phyloP scores from a whole-genome alignment of 805 yeast genomes.

The Candida adriatica region DNA sequence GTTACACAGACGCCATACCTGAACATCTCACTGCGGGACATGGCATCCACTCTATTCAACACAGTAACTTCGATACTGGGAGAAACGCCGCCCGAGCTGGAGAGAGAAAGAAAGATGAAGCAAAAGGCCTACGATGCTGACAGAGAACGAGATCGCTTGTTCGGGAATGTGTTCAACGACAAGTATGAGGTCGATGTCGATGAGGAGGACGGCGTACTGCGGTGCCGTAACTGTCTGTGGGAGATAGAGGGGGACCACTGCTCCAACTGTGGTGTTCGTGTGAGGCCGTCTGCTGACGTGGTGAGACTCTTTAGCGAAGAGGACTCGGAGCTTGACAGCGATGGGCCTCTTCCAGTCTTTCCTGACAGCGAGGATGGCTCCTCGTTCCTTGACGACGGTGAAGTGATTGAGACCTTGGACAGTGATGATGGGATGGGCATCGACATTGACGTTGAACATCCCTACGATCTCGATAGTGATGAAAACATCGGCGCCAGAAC shows the following conservation, averaged over 20 bases:
- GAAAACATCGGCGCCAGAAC: no score
- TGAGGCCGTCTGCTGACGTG: slow-evolving; percentile 15
- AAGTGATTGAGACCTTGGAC: neutral
- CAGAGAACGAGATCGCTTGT: slow-evolving; percentile 30
- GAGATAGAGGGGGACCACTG: slow-evolving; percentile 65
- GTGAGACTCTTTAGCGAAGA: neutral
- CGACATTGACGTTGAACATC: no score
- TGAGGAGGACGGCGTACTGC: slow-evolving; percentile 61
- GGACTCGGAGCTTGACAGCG: neutral
- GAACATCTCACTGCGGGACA: slow-evolving; percentile 45
- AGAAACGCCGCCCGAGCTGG: slow-evolving; percentile 18
- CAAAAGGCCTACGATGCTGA: slow-evolving; percentile 35
- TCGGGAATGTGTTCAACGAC: slow-evolving; percentile 42
- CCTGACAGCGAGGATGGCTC: slow-evolving; percentile 4
- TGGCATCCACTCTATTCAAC: slow-evolving; percentile 35
- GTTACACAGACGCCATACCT: slow-evolving; percentile 44
- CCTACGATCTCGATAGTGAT: no score
- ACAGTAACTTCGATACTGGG: slow-evolving; percentile 11
- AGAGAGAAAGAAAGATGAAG: slow-evolving; percentile 22
- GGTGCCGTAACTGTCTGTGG: slow-evolving; percentile 78
- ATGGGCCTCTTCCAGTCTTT: neutral
- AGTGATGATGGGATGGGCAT: neutral
- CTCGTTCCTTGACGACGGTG: slow-evolving; percentile 15
- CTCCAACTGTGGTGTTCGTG: slow-evolving; percentile 56
- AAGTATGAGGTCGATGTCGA: slow-evolving; percentile 41